Percentiles rank a stretch among this genome's conserved stretches.
Conservation (phyloP, 2,329 filamentous ascomycete species). For the Pseudogymnoascus sp. region DNA sequence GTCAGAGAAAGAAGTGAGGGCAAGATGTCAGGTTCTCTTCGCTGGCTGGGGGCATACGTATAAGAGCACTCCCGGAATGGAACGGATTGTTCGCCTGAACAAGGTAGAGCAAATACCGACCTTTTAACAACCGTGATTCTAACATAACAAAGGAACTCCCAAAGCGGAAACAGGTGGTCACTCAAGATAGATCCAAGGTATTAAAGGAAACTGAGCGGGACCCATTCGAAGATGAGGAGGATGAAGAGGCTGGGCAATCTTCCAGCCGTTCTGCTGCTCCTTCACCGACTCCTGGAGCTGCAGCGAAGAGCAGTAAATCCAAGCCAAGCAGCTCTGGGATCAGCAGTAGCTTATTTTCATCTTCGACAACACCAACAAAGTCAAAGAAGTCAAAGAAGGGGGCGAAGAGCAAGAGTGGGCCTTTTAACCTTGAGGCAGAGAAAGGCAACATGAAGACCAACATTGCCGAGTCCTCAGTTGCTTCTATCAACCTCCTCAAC, state of each 20-base stretch:
- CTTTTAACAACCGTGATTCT: conserved; percentile 14
- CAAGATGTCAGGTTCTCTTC: conserved; percentile 83
- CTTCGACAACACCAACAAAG: conserved; percentile 27
- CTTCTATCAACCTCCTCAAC: conserved; percentile 85
- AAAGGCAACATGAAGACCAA: conserved; percentile 78
- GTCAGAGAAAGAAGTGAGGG: conserved; percentile 76
- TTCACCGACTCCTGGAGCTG: conserved; percentile 14
- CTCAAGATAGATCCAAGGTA: conserved; percentile 73
- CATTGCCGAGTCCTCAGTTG: conserved; percentile 85
- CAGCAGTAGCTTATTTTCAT: not conserved
- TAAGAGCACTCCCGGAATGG: conserved; percentile 71
- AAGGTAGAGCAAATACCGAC: conserved; percentile 34
- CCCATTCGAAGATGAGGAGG: conserved; percentile 61
- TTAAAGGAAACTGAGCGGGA: conserved; percentile 69
- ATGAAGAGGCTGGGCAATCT: conserved; percentile 47
- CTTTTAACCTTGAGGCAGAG: conserved; percentile 81
- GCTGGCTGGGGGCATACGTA: conserved; percentile 79
- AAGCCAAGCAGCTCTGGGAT: not conserved
- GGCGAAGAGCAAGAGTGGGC: conserved; percentile 51
- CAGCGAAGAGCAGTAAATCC: conserved; percentile 15
- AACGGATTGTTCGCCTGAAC: conserved; percentile 72
- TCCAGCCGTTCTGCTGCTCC: conserved; percentile 11
- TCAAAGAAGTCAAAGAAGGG: conserved; percentile 40
- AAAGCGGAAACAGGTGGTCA: conserved; percentile 62
- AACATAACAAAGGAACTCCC: conserved; percentile 47